Conservation (phyloP, 768 basidiomycete species). For the Neoboletus subvelutipes region DNA sequence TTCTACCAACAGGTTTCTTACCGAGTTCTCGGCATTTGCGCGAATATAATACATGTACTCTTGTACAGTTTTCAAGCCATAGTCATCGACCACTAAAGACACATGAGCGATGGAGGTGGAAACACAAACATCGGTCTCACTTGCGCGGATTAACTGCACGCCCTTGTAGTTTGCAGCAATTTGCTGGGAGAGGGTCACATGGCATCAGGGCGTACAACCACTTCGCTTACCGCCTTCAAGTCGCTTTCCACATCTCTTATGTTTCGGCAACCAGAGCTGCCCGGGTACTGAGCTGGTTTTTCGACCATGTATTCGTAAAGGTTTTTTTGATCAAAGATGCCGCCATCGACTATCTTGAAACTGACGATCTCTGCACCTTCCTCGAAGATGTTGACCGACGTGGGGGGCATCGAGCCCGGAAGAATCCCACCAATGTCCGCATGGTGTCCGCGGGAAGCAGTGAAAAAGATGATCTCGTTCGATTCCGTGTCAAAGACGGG, state of each 20-base stretch:
- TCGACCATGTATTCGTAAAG: conserved; percentile 80
- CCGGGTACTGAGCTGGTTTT: conserved; percentile 76
- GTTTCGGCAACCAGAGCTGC: conserved; percentile 85
- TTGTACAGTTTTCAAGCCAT: conserved; percentile 82
- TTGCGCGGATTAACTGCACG: conserved; percentile 76
- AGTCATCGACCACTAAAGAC: conserved; percentile 75
- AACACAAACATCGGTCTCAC: conserved; percentile 40
- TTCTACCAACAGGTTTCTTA: conserved; percentile 75
- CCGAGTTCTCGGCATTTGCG: conserved; percentile 82
- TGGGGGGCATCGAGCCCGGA: conserved; percentile 95
- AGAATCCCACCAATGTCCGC: conserved; percentile 92
- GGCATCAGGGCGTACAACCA: background rate
- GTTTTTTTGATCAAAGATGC: conserved; percentile 75
- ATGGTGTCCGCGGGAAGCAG: conserved; percentile 92
- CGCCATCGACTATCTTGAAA: conserved; percentile 87
- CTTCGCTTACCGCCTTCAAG: conserved; percentile 70
- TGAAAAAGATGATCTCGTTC: conserved; percentile 84
- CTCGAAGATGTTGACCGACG: conserved; percentile 86
- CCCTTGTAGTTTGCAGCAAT: conserved; percentile 94
- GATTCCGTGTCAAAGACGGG: conserved; percentile 75
- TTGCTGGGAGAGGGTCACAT: conserved; percentile 52
- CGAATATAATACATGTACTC: conserved; percentile 93
- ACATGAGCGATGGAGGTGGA: conserved; percentile 11
- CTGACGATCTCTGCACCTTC: conserved; percentile 91
- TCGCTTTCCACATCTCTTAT: conserved; percentile 90